Evolutionary conservation across 495 filamentous ascomycete genomes (phyloP).

Genomic region (Pyrenopolyporus hunteri): DNA sequence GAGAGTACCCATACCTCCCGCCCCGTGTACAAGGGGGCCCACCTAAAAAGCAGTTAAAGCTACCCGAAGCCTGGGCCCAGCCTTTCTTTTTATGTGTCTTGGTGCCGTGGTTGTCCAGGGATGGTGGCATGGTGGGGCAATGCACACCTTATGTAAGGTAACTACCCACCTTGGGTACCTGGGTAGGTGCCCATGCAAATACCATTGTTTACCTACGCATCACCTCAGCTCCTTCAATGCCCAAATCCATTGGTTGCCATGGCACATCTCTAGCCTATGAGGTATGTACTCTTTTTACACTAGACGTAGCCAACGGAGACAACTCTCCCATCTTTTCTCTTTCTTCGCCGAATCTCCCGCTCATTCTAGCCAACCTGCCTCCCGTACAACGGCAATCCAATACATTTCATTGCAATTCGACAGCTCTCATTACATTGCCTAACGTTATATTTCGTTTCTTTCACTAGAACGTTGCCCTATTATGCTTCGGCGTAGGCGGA

Average conservation of each 20-base stretch:
- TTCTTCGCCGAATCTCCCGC: constrained; percentile 5
- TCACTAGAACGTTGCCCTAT: too few relatives aligned
- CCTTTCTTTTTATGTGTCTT: constrained; percentile 3
- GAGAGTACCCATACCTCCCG: neutral
- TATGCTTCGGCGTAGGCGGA: constrained; percentile 36
- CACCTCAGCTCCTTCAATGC: constrained; percentile 21
- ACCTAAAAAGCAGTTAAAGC: constrained; percentile 27
- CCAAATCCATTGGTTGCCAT: constrained; percentile 32
- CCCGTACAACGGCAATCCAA: too few relatives aligned
- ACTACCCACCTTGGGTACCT: neutral
- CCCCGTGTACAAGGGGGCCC: constrained; percentile 6
- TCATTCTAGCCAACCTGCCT: too few relatives aligned
- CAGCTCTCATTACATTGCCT: neutral
- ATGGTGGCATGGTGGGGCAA: neutral
- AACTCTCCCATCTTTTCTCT: constrained; percentile 15
- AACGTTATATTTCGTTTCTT: neutral
- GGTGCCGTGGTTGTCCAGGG: neutral
- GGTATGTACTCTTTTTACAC: too few relatives aligned
- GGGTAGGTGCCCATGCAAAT: constrained; percentile 8
- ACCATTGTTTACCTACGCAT: constrained; percentile 40
- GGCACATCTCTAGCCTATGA: too few relatives aligned
- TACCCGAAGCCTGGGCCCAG: constrained; percentile 21
- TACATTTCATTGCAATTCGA: constrained; percentile 5
- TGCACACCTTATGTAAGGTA: too few relatives aligned
- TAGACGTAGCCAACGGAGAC: constrained; percentile 13